Evolutionary conservation across 306 rosid species (phyloP).

Genomic region (Crataegus laevigata): DNA sequence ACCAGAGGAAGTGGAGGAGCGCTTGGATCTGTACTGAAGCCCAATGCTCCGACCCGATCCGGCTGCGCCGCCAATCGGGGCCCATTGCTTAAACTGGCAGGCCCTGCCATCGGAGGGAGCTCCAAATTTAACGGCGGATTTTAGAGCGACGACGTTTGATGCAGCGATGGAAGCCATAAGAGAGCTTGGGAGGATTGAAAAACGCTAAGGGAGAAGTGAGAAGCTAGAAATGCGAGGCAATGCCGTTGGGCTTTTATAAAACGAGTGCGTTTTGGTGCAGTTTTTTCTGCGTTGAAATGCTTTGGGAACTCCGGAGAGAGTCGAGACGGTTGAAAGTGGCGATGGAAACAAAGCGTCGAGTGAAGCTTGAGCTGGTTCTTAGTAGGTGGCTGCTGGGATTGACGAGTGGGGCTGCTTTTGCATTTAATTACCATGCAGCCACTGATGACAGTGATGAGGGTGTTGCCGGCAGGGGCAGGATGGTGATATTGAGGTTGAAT

Average conservation of each 20-base stretch:
- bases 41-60: slow-evolving; percentile 19
- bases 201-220: slow-evolving; percentile 1
- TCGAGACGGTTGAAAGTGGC: slow-evolving; percentile 14
- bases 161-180: slow-evolving; percentile 65
- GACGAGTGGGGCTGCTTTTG: neutral
- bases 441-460: neutral
- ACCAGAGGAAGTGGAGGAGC: slow-evolving; percentile 44
- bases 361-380: neutral
- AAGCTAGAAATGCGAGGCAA: slow-evolving; percentile 23
- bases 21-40: slow-evolving; percentile 39
- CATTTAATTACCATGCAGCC: slow-evolving; percentile 19
- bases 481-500: neutral
- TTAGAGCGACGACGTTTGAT: slow-evolving; percentile 47
- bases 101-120: slow-evolving; percentile 19
- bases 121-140: slow-evolving; percentile 25
- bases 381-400: neutral
- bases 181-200: slow-evolving; percentile 4
- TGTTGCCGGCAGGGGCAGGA: neutral
- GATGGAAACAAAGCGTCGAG: slow-evolving; percentile 36
- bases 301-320: slow-evolving; percentile 51
- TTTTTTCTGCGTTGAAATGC: slow-evolving; percentile 6
- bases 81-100: slow-evolving; percentile 41
- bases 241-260: neutral
- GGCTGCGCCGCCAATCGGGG: slow-evolving; percentile 22
- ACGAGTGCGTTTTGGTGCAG: neutral